Percentiles rank a stretch among this genome's conserved stretches.
These are phyloP conservation scores for Closterium sp. DNA, from an alignment of 139 green algal species.

Conservation along the genomic window DNA sequence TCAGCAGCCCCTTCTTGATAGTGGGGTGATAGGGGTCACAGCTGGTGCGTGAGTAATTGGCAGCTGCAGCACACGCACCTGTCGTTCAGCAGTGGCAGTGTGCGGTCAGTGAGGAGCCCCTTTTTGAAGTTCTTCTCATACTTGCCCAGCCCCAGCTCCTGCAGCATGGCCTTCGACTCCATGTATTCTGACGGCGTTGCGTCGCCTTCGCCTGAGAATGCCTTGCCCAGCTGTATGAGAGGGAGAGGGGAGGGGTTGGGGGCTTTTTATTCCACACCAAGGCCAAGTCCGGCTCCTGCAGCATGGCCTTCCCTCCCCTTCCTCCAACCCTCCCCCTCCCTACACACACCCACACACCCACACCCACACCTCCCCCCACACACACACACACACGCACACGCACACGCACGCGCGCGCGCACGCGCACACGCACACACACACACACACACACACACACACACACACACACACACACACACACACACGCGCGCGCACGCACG, in stretches of 20 bases:
- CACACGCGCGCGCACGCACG: too few species aligned
- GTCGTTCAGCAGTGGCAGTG: slow-evolving; percentile 67
- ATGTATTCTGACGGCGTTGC: slow-evolving; percentile 59
- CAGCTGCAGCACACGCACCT: too few species aligned
- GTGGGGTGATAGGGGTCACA: too few species aligned
- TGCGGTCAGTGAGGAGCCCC: slow-evolving; percentile 83
- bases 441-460: too few species aligned
- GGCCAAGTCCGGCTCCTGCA: too few species aligned
- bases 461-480: too few species aligned
- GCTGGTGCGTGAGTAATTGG: too few species aligned
- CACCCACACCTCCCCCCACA: too few species aligned
- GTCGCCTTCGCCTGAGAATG: background rate
- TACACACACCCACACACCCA: background rate
- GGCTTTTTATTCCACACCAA: too few species aligned
- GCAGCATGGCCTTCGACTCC: slow-evolving; percentile 81
- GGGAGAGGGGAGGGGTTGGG: background rate
- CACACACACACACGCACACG: background rate
- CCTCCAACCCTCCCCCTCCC: background rate
- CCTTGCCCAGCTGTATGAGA: background rate
- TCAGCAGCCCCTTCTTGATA: background rate
- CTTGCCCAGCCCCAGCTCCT: slow-evolving; percentile 79
- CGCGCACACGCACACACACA: too few species aligned
- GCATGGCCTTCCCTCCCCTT: background rate
- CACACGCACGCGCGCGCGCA: too few species aligned
- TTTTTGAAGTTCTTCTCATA: slow-evolving; percentile 93